phyloP scores from a whole-genome alignment of 805 yeast species.

The Phaffomyces opuntiae region DNA sequence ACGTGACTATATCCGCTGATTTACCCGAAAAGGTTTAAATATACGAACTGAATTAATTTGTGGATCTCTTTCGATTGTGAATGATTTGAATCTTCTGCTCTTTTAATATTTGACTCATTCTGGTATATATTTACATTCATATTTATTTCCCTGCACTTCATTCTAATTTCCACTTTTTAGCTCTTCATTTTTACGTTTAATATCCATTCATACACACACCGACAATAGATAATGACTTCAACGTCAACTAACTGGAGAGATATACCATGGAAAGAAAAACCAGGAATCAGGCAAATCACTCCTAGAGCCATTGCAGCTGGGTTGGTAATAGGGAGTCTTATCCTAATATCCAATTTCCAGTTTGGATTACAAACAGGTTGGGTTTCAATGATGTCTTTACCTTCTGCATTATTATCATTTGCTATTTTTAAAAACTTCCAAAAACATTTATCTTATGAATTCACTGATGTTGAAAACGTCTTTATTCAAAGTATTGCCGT shows the following conservation, averaged over 20 bases:
- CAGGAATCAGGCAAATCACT: conserved; percentile 59
- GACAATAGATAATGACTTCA: background rate
- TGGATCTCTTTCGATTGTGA: too few species aligned
- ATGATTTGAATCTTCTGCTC: too few species aligned
- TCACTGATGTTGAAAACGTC: conserved; percentile 91
- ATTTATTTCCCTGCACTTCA: too few species aligned
- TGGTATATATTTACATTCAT: too few species aligned
- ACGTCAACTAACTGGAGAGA: conserved; percentile 14
- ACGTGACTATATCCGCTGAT: background rate
- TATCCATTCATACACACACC: too few species aligned
- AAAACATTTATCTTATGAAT: conserved; percentile 31
- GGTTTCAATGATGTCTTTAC: conserved; percentile 99
- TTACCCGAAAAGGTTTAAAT: background rate
- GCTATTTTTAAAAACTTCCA: conserved; percentile 65
- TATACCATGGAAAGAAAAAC: conserved; percentile 31
- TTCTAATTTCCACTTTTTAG: background rate
- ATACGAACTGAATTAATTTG: too few species aligned
- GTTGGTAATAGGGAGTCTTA: conserved; percentile 76
- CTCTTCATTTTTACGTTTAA: background rate
- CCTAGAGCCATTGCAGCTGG: conserved; percentile 71
- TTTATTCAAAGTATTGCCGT: conserved; percentile 89
- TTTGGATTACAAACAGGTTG: conserved; percentile 97
- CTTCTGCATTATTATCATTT: conserved; percentile 84
- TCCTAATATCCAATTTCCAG: conserved; percentile 85
- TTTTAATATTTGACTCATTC: too few species aligned